phyloP scores from a whole-genome alignment of 225 moss, liverwort and hornwort genomes.

The Physcomitrium patens region DNA sequence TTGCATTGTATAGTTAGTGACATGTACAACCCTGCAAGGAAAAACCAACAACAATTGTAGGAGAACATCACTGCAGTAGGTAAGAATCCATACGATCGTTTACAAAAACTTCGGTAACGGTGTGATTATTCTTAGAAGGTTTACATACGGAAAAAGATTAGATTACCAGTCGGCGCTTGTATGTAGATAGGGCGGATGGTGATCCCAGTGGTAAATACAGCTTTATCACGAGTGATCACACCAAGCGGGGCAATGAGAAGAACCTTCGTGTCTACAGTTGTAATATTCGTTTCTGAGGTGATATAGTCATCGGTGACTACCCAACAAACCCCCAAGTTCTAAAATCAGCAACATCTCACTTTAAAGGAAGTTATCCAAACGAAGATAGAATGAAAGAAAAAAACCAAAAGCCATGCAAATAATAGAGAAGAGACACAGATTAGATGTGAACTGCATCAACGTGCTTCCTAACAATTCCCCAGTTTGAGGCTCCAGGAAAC shows the following conservation, averaged over 20 bases:
- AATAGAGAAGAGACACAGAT: background rate
- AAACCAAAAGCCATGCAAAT: no score
- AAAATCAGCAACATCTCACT: background rate
- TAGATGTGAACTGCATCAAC: background rate
- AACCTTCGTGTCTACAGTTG: constrained; percentile 39
- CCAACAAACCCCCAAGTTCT: constrained; percentile 10
- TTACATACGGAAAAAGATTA: background rate
- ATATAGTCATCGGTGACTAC: constrained; percentile 34
- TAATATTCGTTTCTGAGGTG: constrained; percentile 34
- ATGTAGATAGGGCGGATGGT: constrained; percentile 45
- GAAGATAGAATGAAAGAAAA: no score
- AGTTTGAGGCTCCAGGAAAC: constrained; percentile 4
- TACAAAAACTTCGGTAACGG: background rate
- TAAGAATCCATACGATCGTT: background rate
- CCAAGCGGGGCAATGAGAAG: constrained; percentile 34
- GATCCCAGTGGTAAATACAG: constrained; percentile 47
- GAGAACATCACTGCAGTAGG: background rate
- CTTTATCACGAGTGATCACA: constrained; percentile 31
- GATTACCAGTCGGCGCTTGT: constrained; percentile 45
- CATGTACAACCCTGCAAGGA: constrained; percentile 32
- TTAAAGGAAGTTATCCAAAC: no score
- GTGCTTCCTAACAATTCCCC: constrained; percentile 5
- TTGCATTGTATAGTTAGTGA: constrained; percentile 41
- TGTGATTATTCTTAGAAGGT: background rate
- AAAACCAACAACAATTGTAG: background rate